These are phyloP conservation scores for Fusarium verticillioides DNA, from an alignment of 2,329 filamentous ascomycete genomes.

Conservation along the genomic window DNA sequence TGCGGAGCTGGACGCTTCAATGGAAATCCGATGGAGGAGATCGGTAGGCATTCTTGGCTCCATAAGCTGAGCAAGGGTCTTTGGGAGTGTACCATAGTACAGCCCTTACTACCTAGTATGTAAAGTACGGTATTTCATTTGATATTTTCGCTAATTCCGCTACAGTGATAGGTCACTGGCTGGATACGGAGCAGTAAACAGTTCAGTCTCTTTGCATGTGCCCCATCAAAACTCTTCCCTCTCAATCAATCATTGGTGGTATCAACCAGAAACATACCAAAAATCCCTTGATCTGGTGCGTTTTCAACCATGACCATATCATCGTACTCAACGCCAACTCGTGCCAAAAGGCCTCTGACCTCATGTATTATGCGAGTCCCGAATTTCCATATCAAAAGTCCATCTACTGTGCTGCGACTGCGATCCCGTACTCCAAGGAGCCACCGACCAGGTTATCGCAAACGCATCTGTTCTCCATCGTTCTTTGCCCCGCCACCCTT, in stretches of 20 bases:
- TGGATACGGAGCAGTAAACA: constrained; percentile 3
- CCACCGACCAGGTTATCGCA: not conserved
- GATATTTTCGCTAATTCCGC: constrained; percentile 44
- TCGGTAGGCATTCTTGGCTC: not conserved
- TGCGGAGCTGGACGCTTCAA: constrained; percentile 14
- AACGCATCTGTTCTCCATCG: not conserved
- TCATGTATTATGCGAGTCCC: constrained; percentile 21
- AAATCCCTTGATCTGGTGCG: constrained; percentile 25
- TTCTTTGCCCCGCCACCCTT: not conserved
- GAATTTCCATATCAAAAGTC: not conserved
- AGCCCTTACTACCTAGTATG: not conserved
- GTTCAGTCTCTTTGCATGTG: constrained; percentile 13
- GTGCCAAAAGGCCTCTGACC: constrained; percentile 13
- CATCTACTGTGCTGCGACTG: not conserved
- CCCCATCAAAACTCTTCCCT: constrained; percentile 8
- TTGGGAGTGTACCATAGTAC: not conserved
- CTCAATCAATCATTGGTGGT: constrained; percentile 2
- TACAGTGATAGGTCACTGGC: constrained; percentile 33
- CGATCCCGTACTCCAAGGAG: constrained; percentile 6
- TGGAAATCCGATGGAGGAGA: not conserved
- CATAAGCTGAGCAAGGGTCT: not conserved
- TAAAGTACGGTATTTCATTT: constrained; percentile 12
- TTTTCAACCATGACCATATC: constrained; percentile 34
- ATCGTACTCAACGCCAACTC: constrained; percentile 36
- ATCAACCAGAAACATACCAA: constrained; percentile 29